Evolutionary conservation across 805 yeast species (phyloP), one percentile per base, ranked within the genome.

Genomic region (Candida vartiovaarae): DNA sequence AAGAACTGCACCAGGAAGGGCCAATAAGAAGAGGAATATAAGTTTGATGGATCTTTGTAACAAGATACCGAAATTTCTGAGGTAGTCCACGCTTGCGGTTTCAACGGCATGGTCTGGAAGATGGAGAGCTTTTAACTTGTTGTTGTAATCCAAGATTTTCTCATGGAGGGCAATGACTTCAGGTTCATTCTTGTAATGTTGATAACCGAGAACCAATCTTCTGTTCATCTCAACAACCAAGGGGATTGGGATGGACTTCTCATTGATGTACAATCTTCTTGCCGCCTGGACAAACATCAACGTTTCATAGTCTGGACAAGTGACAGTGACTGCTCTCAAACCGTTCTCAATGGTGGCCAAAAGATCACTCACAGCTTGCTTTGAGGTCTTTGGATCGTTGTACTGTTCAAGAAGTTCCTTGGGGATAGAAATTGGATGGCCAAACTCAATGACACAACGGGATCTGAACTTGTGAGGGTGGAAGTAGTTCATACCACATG

Each of bases 401-500:
- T 91, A 90, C 61, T 75, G 76, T 20, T 70, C 74, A 5, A 88
- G 85, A 43, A 87, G 67, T 33, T 74, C 77, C 24, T 66, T 64
- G 4, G 76, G 63, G 32, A 93, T 80, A 40, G 74, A 80, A 46
- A 91, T 80, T 3, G 98, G 96, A 47, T 78, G 72, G 11, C 99
- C 99, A 65, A 90, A 91, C 64, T 91, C 99, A 38, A 93, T 75
- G 15, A 91, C 96, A 3, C 96, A 97, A 54, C 99, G 75, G 6
- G 96, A 87, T 63, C 99, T 76, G 67, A 93, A 91, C 61, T 86
- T 89, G 66, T 91, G 95, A 5, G 96, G 91, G 59, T 87, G 95
- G 74, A 91, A 91, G 65, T 91, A 91, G 65, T 91, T 91, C 91
- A 93, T 83, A 35, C 99, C 99, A 60, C 96, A 89, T 4, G 98